Percentiles rank a stretch among this genome's conserved stretches.
Conservation (phyloP, 2,329 filamentous ascomycete genomes). For the Decorospora gaudefroyi region DNA sequence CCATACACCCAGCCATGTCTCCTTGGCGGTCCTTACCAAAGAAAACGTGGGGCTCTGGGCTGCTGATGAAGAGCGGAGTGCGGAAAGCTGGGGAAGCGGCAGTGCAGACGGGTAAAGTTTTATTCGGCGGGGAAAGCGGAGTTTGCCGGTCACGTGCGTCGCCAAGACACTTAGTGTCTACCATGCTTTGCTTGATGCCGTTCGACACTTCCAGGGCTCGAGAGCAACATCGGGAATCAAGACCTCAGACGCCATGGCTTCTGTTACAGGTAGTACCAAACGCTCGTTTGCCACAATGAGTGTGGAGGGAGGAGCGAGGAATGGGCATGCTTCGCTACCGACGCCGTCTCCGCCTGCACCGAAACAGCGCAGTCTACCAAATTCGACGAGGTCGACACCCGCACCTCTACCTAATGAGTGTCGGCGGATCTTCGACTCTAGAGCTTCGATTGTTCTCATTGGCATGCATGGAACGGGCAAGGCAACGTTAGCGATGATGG, state of each 20-base stretch:
- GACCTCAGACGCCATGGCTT: constrained; percentile 27
- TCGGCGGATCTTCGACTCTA: constrained; percentile 56
- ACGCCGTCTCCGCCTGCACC: constrained; percentile 17
- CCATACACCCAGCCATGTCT: constrained; percentile 2
- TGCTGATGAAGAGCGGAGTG: constrained; percentile 1
- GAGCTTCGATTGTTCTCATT: constrained; percentile 72
- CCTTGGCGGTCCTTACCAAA: constrained; percentile 2
- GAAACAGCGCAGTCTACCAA: constrained; percentile 18
- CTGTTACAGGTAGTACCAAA: constrained; percentile 35
- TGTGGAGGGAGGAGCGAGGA: constrained; percentile 19
- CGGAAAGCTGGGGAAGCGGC: constrained; percentile 16
- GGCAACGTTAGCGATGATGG: constrained; percentile 74
- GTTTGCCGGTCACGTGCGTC: constrained; percentile 10
- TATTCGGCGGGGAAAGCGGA: constrained; percentile 14
- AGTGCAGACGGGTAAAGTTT: constrained; percentile 13
- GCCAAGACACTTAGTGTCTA: constrained; percentile 8
- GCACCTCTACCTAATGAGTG: constrained; percentile 30
- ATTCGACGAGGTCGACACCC: constrained; percentile 29
- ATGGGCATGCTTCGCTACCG: constrained; percentile 19
- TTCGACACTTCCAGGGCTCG: constrained; percentile 7
- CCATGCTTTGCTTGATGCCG: constrained; percentile 9
- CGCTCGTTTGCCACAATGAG: constrained; percentile 35
- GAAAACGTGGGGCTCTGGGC: constrained; percentile 11
- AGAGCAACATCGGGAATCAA: constrained; percentile 3
- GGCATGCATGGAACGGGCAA: constrained; percentile 78